A percentile compares a stretch with the other conserved stretches of the same genome.
Conservation (phyloP, 805 yeast species). For the Metschnikowia rubicola region DNA sequence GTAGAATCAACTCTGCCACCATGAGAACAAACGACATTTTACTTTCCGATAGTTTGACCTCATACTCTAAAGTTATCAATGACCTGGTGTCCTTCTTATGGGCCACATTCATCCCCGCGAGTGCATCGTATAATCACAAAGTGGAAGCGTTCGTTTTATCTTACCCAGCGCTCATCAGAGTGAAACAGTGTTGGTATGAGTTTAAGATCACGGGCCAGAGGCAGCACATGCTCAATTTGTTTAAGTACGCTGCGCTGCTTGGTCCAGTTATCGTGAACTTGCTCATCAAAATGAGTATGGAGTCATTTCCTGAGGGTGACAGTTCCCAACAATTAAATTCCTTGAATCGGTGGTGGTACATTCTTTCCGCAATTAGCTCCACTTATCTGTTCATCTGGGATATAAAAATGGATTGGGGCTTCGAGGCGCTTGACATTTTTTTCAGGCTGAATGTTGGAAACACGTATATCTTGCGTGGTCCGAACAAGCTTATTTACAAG, state of each 20-base stretch:
- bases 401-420: slow-evolving; percentile 82
- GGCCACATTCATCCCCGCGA: slow-evolving; percentile 27
- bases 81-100: slow-evolving; percentile 63
- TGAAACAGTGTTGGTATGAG: slow-evolving; percentile 79
- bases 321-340: slow-evolving; percentile 13
- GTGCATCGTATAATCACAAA: slow-evolving; percentile 21
- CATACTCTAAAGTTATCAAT: slow-evolving; percentile 71
- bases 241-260: slow-evolving; percentile 71
- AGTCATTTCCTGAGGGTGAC: slow-evolving; percentile 4
- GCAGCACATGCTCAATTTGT: slow-evolving; percentile 63
- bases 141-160: slow-evolving; percentile 32
- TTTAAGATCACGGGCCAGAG: slow-evolving; percentile 47
- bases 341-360: slow-evolving; percentile 42
- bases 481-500: slow-evolving; percentile 25
- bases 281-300: slow-evolving; percentile 19
- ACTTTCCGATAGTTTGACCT: slow-evolving; percentile 79
- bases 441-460: slow-evolving; percentile 12
- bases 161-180: slow-evolving; percentile 71
- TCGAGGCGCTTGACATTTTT: slow-evolving; percentile 46
- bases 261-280: slow-evolving; percentile 32
- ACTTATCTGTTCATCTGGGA: slow-evolving; percentile 88
- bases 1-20: slow-evolving; percentile 54
- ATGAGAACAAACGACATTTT: slow-evolving; percentile 76
- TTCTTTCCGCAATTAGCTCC: slow-evolving; percentile 56
- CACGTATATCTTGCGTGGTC: slow-evolving; percentile 18